Conservation (phyloP, 495 filamentous ascomycete genomes). For the Trichoderma orchidacearum region DNA sequence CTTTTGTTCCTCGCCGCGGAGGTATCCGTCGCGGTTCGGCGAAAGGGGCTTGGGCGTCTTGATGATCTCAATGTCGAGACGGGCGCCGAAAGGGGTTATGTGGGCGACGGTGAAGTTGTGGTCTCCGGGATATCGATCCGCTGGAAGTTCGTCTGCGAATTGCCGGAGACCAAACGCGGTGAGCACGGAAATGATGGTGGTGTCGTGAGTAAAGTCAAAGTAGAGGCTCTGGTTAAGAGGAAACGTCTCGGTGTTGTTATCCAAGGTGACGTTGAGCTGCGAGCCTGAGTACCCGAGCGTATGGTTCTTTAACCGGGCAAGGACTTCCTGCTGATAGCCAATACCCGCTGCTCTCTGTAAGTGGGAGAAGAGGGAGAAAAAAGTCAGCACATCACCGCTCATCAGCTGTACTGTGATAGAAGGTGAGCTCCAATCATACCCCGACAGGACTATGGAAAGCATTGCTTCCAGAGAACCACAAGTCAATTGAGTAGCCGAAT, state of each 20-base stretch:
- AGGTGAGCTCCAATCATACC: conserved; percentile 3
- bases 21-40: conserved; percentile 23
- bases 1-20: conserved; percentile 24
- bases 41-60: conserved; percentile 36
- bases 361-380: too few relatives aligned
- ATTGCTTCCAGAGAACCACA: conserved; percentile 44
- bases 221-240: conserved; percentile 54
- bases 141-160: conserved; percentile 33
- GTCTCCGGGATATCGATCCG: conserved; percentile 23
- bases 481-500: conserved; percentile 57
- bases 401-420: neutral
- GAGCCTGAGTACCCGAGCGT: conserved; percentile 34
- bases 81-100: conserved; percentile 44
- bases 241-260: conserved; percentile 48
- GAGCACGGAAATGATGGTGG: conserved; percentile 60
- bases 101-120: conserved; percentile 41
- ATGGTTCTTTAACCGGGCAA: conserved; percentile 43
- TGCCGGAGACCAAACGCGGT: conserved; percentile 65
- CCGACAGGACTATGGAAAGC: conserved; percentile 47
- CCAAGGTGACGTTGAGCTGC: conserved; percentile 56
- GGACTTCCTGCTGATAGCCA: conserved; percentile 48
- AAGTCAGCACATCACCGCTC: too few relatives aligned
- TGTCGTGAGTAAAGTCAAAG: conserved; percentile 80
- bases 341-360: conserved; percentile 43
- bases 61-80: conserved; percentile 53